These are phyloP conservation scores for Clarireedia paspali DNA, from an alignment of 2,329 filamentous ascomycete species.

Conservation along the genomic window DNA sequence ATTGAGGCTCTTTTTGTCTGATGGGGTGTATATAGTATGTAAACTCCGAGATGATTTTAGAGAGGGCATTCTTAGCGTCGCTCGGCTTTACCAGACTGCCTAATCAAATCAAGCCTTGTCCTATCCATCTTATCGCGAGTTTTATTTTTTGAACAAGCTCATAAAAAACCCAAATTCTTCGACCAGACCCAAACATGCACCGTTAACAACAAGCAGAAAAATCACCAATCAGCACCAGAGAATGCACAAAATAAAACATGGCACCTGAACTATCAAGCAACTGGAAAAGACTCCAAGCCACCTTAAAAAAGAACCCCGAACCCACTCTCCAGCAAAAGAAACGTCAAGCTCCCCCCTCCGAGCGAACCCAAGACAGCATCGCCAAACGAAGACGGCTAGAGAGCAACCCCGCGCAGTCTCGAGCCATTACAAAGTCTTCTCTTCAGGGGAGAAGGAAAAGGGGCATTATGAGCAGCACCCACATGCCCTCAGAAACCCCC, in stretches of 20 bases:
- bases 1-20: background rate
- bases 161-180: too few relatives aligned
- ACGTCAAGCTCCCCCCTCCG: conserved; percentile 16
- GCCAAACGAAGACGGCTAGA: conserved; percentile 29
- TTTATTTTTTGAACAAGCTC: background rate
- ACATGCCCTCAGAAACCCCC: conserved; percentile 22
- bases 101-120: background rate
- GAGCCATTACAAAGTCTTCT: background rate
- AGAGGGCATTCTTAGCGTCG: background rate
- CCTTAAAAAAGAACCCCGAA: conserved; percentile 38
- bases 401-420: conserved; percentile 7
- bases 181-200: too few relatives aligned
- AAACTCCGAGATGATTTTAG: background rate
- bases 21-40: background rate
- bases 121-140: background rate
- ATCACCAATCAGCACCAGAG: background rate
- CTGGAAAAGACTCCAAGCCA: conserved; percentile 71
- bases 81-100: background rate
- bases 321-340: conserved; percentile 28
- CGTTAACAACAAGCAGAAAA: background rate
- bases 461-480: conserved; percentile 49
- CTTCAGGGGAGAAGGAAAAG: conserved; percentile 33
- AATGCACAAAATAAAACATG: conserved; percentile 15
- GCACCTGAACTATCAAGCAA: conserved; percentile 51
- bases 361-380: conserved; percentile 26